Evolutionary conservation across 2,329 filamentous ascomycete species (phyloP).

Genomic region (Leptographium radiaticola): DNA sequence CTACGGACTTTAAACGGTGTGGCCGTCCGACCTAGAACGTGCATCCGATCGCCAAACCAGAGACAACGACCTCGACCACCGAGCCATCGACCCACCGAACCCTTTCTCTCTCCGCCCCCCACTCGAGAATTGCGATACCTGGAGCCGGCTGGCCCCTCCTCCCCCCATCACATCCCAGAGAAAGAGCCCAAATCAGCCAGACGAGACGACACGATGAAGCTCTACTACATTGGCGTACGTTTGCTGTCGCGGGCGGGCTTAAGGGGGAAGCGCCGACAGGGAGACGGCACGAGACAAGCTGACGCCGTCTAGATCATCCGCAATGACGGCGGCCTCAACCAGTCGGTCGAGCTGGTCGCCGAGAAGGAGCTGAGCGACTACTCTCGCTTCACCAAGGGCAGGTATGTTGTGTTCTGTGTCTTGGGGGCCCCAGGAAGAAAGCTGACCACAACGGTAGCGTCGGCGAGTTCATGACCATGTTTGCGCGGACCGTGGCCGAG

Average conservation of each 20-base stretch:
- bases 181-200: conserved; percentile 1
- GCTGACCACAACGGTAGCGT: conserved; percentile 13
- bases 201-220: conserved; percentile 51
- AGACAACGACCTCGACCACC: not conserved
- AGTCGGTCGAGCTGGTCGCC: conserved; percentile 19
- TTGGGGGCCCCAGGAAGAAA: too few species aligned
- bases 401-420: too few species aligned
- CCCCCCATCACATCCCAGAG: not conserved
- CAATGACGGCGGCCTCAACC: conserved; percentile 38
- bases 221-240: conserved; percentile 75
- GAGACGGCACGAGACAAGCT: not conserved
- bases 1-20: not conserved
- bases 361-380: conserved; percentile 70
- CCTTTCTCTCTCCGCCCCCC: not conserved
- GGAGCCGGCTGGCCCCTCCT: not conserved
- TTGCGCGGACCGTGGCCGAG: conserved; percentile 78
- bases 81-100: not conserved
- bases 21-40: not conserved
- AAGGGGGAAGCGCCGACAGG: not conserved
- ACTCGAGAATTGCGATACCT: not conserved
- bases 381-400: conserved; percentile 65
- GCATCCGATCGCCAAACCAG: not conserved
- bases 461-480: conserved; percentile 53
- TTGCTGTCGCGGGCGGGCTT: conserved; percentile 2
- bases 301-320: conserved; percentile 52